Conservation (phyloP, 1,284 basidiomycete genomes). For the Ganoderma sp. region DNA sequence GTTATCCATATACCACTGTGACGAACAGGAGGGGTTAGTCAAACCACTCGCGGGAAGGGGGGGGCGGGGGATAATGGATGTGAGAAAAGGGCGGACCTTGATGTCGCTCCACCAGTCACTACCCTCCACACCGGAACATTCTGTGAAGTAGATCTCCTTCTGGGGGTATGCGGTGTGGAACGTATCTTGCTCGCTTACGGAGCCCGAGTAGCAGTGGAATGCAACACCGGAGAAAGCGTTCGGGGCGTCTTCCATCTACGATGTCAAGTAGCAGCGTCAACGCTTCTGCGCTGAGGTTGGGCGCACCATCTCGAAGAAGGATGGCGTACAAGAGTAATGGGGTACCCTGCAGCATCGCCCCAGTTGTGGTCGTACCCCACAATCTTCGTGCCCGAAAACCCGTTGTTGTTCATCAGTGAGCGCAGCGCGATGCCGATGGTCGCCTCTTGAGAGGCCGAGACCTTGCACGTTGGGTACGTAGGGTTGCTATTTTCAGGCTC, state of each 20-base stretch:
- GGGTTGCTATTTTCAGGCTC: slow-evolving; percentile 53
- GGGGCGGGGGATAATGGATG: not conserved
- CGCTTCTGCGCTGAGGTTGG: not conserved
- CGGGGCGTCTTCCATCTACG: slow-evolving; percentile 54
- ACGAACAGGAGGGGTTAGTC: not conserved
- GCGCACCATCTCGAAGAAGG: not conserved
- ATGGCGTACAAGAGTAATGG: slow-evolving; percentile 50
- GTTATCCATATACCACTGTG: slow-evolving; percentile 60
- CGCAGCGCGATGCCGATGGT: slow-evolving; percentile 50
- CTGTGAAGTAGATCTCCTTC: slow-evolving; percentile 60
- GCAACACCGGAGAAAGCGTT: slow-evolving; percentile 54
- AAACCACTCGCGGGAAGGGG: not conserved
- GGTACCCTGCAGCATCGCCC: slow-evolving; percentile 54
- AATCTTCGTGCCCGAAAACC: slow-evolving; percentile 50
- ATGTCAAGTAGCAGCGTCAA: not conserved
- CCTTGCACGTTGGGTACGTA: slow-evolving; percentile 51
- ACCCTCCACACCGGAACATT: slow-evolving; percentile 55
- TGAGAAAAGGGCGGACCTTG: slow-evolving; percentile 52
- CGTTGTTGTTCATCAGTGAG: slow-evolving; percentile 51
- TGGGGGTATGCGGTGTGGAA: slow-evolving; percentile 53
- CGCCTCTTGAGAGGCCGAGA: slow-evolving; percentile 49
- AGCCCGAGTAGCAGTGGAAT: slow-evolving; percentile 58
- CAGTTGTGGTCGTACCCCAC: slow-evolving; percentile 60
- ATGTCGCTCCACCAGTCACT: slow-evolving; percentile 83
- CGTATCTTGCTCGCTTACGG: slow-evolving; percentile 46